Evolutionary conservation across 2,329 filamentous ascomycete species (phyloP).

Genomic region (Microcyclospora tardicrescens): DNA sequence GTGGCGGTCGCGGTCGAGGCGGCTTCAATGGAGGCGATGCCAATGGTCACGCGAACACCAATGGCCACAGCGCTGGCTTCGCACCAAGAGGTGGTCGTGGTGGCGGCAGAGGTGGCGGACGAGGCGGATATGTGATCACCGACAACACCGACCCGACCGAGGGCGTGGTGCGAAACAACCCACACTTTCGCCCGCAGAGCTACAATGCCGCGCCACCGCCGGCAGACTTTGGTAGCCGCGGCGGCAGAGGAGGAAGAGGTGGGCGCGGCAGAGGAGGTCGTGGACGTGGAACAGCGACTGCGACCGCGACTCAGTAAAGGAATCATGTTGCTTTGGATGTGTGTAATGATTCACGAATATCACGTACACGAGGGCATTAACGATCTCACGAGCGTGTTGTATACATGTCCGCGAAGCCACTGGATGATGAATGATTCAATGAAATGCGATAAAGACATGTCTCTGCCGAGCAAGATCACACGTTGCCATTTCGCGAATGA

Average conservation of each 20-base stretch:
- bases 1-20: constrained; percentile 25
- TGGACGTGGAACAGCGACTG: not conserved
- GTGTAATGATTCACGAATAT: not conserved
- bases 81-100: constrained; percentile 28
- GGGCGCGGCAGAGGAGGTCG: not conserved
- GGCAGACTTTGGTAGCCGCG: constrained; percentile 35
- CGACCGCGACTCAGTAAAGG: not conserved
- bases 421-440: not conserved
- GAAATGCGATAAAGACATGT: not conserved
- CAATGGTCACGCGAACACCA: constrained; percentile 3
- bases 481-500: too few relatives aligned
- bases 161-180: constrained; percentile 43
- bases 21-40: constrained; percentile 19
- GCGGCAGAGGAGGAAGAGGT: constrained; percentile 7
- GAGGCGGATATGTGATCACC: constrained; percentile 32
- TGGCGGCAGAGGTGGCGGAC: constrained; percentile 19
- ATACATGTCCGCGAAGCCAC: not conserved
- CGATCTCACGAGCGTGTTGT: not conserved
- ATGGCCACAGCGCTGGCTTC: constrained; percentile 21
- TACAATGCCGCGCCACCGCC: constrained; percentile 47
- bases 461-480: not conserved
- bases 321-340: not conserved
- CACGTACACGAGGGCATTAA: not conserved
- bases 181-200: constrained; percentile 42
- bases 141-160: constrained; percentile 40